Conservation (phyloP, 1,284 basidiomycete genomes). For the Pholiota adiposa region DNA sequence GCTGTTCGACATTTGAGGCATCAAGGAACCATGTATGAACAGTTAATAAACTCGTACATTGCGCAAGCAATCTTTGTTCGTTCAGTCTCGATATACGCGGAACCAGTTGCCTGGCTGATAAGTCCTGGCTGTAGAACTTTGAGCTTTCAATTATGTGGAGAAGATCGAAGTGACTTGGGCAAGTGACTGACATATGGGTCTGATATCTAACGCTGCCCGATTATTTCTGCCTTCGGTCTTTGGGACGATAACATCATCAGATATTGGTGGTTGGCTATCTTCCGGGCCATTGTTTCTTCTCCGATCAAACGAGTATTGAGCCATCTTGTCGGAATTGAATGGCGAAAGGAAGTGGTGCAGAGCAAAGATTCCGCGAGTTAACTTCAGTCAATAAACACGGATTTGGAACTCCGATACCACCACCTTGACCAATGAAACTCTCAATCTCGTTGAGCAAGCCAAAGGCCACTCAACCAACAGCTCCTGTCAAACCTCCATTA, state of each 20-base stretch:
- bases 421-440: constrained; percentile 64
- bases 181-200: constrained; percentile 78
- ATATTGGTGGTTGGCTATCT: constrained; percentile 71
- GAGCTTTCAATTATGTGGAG: constrained; percentile 20
- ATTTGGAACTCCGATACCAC: constrained; percentile 28
- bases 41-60: constrained; percentile 56
- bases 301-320: constrained; percentile 73
- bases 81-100: constrained; percentile 92
- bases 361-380: constrained; percentile 6
- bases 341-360: constrained; percentile 2
- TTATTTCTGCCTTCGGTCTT: constrained; percentile 39
- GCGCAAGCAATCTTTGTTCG: constrained; percentile 93
- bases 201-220: constrained; percentile 64
- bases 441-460: constrained; percentile 78
- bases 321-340: constrained; percentile 34
- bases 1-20: constrained; percentile 43
- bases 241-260: constrained; percentile 42
- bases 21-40: background rate
- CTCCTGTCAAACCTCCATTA: constrained; percentile 56
- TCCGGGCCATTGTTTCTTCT: constrained; percentile 90
- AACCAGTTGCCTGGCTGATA: constrained; percentile 92
- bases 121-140: constrained; percentile 89
- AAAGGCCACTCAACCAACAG: constrained; percentile 41
- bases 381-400: background rate
- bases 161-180: constrained; percentile 16